Base-by-base conservation (phyloP, 495 filamentous ascomycete genomes). In the Talaromyces borbonicus region DNA sequence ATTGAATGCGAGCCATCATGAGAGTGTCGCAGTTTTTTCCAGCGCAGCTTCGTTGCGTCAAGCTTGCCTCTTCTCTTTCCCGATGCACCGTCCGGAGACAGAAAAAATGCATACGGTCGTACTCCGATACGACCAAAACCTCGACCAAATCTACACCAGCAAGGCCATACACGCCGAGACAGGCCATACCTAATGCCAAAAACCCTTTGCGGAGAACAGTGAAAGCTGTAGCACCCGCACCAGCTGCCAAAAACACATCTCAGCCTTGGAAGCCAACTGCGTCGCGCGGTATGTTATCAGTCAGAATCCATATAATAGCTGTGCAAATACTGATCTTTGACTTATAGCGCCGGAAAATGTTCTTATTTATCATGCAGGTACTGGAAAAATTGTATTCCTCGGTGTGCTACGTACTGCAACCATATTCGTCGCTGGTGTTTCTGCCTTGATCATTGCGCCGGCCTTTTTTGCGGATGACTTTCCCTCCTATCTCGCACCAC, bases 281-380 rank as follows among this genome's bases (percentile, higher is more conserved):
- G 5, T 45, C 61, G 51, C 55, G 49, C 61, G 68, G 67, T 68
- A 58, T 14, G 41, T n/a, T 4, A 1, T 2, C 2, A 45, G 1
- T 20, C 4, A 7, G 1, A n/a, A 5, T 20, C 4, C 8, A 5
- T 14, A 5, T 42, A 42, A 20, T 42, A 42, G n/a, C 38, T 27
- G 40, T 27, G 11, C n/a, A 19, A 46, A 22, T n/a, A 14, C 19
- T 16, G 35, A 49, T 11, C n/a, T 4, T 20, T 9, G 18, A 15
- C 15, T 39, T 69, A 66, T 60, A 1, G 63, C 63, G 22, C 68
- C 68, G 40, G 83, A 86, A 52, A 67, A 67, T 11, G 66, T 89
- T 8, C 66, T 85, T 47, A 71, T 90, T 49, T 90, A 84, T 54
- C 77, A 86, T 70, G 80, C 79, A 31, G 84, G 85, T 50, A 81